These are phyloP conservation scores for Zygosaccharomyces pseudorouxii DNA, from an alignment of 805 yeast genomes.

Conservation along the genomic window DNA sequence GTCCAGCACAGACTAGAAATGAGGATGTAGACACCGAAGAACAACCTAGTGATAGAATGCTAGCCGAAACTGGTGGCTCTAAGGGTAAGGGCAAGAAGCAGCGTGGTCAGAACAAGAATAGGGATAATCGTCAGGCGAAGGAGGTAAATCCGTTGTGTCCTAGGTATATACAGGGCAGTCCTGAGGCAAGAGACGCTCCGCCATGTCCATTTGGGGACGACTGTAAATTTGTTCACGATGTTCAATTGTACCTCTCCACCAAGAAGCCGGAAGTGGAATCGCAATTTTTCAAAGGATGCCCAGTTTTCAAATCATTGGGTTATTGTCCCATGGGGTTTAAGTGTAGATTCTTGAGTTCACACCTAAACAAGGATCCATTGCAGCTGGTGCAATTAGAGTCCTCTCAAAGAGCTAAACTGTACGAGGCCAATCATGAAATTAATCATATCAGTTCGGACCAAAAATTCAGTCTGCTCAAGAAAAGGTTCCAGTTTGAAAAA, in stretches of 20 bases:
- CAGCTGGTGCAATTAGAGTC: slow-evolving; percentile 38
- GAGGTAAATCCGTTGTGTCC: slow-evolving; percentile 66
- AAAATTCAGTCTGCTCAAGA: slow-evolving; percentile 40
- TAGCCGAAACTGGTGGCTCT: slow-evolving; percentile 41
- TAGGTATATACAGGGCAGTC: slow-evolving; percentile 51
- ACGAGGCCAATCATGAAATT: slow-evolving; percentile 48
- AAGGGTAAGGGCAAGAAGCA: slow-evolving; percentile 44
- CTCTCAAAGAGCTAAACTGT: slow-evolving; percentile 30
- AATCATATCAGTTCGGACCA: slow-evolving; percentile 51
- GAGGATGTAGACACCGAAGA: slow-evolving; percentile 45
- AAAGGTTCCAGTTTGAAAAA: slow-evolving; percentile 52
- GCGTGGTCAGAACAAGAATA: slow-evolving; percentile 78
- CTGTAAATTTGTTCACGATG: slow-evolving; percentile 77
- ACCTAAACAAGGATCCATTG: slow-evolving; percentile 47
- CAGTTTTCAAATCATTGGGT: slow-evolving; percentile 77
- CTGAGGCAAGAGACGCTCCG: slow-evolving; percentile 22
- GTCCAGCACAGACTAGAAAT: slow-evolving; percentile 2
- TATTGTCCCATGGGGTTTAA: slow-evolving; percentile 89
- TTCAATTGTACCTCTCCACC: slow-evolving; percentile 53
- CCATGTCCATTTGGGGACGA: slow-evolving; percentile 64
- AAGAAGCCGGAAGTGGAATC: slow-evolving; percentile 75
- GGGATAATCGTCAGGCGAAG: slow-evolving; percentile 66
- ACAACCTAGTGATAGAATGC: slow-evolving; percentile 39
- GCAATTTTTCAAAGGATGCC: slow-evolving; percentile 47
- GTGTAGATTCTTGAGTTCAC: slow-evolving; percentile 85